Conservation (phyloP, 1,284 basidiomycete genomes). For the Ganoderma multipileum region DNA sequence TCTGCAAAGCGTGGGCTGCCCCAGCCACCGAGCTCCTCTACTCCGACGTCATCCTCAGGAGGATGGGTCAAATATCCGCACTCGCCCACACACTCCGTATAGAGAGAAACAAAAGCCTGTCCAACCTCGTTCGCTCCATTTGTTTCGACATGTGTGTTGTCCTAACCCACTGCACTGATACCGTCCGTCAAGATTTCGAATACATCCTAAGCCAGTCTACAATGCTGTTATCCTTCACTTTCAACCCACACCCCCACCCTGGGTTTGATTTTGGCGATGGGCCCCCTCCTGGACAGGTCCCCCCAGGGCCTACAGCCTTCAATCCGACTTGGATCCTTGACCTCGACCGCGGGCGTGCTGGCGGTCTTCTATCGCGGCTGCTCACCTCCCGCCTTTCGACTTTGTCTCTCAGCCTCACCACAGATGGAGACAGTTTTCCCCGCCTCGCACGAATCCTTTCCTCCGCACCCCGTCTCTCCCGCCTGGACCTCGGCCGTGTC, state of each 20-base stretch:
- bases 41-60: slow-evolving; percentile 10
- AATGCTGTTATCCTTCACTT: background rate
- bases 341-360: background rate
- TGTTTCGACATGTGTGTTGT: background rate
- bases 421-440: background rate
- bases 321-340: background rate
- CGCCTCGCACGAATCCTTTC: background rate
- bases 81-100: slow-evolving; percentile 3
- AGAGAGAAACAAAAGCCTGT: background rate
- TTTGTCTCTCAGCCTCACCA: background rate
- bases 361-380: background rate
- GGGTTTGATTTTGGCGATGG: background rate
- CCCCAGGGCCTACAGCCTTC: background rate
- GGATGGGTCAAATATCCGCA: slow-evolving; percentile 13
- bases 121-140: background rate
- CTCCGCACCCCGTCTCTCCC: background rate
- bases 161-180: background rate
- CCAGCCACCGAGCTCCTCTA: slow-evolving; percentile 12
- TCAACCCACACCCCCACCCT: background rate
- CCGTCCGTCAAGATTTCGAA: background rate
- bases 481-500: background rate
- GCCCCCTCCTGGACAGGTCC: background rate
- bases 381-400: background rate
- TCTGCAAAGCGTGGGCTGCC: slow-evolving; percentile 7
- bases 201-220: background rate